Evolutionary conservation across 768 basidiomycete species (phyloP), one percentile per base, ranked within the genome.

Genomic region (Termitomyces sp.): DNA sequence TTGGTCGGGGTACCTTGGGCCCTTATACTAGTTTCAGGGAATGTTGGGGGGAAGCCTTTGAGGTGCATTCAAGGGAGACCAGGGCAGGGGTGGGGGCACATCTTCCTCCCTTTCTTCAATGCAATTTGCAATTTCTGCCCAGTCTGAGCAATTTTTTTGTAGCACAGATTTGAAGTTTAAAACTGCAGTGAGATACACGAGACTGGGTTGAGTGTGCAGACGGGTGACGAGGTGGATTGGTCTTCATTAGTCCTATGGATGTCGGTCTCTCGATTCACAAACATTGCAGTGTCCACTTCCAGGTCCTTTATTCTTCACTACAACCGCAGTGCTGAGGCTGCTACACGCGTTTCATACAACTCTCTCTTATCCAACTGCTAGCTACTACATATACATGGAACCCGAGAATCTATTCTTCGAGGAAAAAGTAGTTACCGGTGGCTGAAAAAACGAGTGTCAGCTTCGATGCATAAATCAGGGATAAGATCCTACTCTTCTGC

Each of bases 371-470:
- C 32, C 52, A 34, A 51, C 48, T 45, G n/a, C 43, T 25, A 38
- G 52, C 12, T 50, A 40, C 37, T 56, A 58, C 32, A 63, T 53
- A 47, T 15, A 49, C 50, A 57, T n/a, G 31, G 34, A 60, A 40
- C 38, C 40, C 12, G 6, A 45, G 11, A 37, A 20, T 64, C 68
- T 79, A 91, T 69, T 93, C 91, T 72, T 94, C 92, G 15, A 94
- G 83, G 89, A 94, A 94, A 85, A 94, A 94, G 76, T 94, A 94
- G 73, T 92, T 94, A 31, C 92, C 92, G 59, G 88, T 77, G 56
- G 79, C 92, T 93, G 69, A 17, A 69, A 63, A 50, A 25, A 43
- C 49, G 7, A 60, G 63, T 36, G 47, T 53, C 59, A 61, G 38
- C 31, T 9, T 49, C 51, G 43, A 38, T n/a, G 8, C 17, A 53